Evolutionary conservation across 257 asterid species (phyloP).

Genomic region (Solanum sejunctum): DNA sequence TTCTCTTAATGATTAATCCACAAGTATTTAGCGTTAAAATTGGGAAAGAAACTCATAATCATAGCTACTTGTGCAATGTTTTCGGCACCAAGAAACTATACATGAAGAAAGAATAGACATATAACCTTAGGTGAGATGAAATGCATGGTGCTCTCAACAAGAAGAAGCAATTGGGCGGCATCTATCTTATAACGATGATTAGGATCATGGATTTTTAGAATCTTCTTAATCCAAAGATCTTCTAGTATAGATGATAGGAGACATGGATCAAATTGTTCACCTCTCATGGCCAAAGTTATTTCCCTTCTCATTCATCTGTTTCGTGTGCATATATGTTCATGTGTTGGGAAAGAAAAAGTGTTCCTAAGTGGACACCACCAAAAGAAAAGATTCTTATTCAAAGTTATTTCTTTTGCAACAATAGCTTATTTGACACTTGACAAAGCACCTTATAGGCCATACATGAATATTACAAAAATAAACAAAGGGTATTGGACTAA

Average conservation of each 20-base stretch:
- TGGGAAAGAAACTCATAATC: background rate
- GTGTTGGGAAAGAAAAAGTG: background rate
- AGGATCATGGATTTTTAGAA: constrained; percentile 50
- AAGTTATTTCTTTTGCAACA: background rate
- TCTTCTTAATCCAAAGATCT: constrained; percentile 35
- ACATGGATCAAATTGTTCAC: background rate
- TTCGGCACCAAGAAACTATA: background rate
- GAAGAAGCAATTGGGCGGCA: constrained; percentile 25
- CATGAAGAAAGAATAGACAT: background rate
- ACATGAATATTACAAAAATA: background rate
- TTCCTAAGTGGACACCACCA: background rate
- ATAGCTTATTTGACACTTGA: background rate
- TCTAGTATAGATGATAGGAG: constrained; percentile 19
- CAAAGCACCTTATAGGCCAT: background rate
- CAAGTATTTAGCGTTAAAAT: too few relatives aligned
- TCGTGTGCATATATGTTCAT: background rate
- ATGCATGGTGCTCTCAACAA: constrained; percentile 26
- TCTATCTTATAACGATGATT: constrained; percentile 40
- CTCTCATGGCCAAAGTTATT: constrained; percentile 14
- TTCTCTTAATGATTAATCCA: background rate
- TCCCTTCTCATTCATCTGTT: background rate
- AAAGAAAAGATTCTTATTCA: constrained; percentile 16
- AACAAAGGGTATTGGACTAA: background rate
- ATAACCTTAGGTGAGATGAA: constrained; percentile 22
- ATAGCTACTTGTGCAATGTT: background rate